Conservation (phyloP, 2,329 filamentous ascomycete genomes). For the Cytospora paraplurivora region DNA sequence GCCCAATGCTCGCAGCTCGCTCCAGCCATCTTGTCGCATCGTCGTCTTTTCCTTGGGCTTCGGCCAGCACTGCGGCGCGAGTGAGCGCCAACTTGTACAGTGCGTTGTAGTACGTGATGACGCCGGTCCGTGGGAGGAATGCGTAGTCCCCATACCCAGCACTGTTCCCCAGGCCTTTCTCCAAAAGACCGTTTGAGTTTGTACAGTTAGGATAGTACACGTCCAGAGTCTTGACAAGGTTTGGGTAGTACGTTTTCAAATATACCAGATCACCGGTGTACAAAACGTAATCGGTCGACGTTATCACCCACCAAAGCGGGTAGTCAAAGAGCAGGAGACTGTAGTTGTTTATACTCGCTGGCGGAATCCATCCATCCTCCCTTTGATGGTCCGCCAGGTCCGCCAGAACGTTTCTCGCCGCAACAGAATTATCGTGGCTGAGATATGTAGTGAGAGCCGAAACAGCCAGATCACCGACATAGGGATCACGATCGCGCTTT, state of each 20-base stretch:
- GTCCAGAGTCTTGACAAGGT: conserved; percentile 46
- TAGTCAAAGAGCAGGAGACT: conserved; percentile 53
- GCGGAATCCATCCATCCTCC: conserved; percentile 55
- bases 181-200: conserved; percentile 33
- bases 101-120: conserved; percentile 56
- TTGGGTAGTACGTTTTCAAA: conserved; percentile 44
- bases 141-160: conserved; percentile 53
- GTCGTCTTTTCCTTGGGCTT: conserved; percentile 33
- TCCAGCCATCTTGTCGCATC: conserved; percentile 45
- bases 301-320: conserved; percentile 55
- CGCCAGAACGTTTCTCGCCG: conserved; percentile 50
- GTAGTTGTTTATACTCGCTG: conserved; percentile 54
- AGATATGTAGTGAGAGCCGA: conserved; percentile 51
- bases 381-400: conserved; percentile 53
- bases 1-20: conserved; percentile 40
- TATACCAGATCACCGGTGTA: conserved; percentile 51
- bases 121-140: conserved; percentile 49
- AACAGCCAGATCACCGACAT: conserved; percentile 55
- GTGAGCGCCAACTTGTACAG: conserved; percentile 50
- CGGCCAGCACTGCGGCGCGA: conserved; percentile 47
- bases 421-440: conserved; percentile 45
- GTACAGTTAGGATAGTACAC: conserved; percentile 49
- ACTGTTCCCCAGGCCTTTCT: conserved; percentile 46
- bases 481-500: conserved; percentile 56
- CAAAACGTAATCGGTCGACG: conserved; percentile 50